These are phyloP conservation scores for Stromatinia cepivora DNA, from an alignment of 2,329 filamentous ascomycete species.

Conservation along the genomic window DNA sequence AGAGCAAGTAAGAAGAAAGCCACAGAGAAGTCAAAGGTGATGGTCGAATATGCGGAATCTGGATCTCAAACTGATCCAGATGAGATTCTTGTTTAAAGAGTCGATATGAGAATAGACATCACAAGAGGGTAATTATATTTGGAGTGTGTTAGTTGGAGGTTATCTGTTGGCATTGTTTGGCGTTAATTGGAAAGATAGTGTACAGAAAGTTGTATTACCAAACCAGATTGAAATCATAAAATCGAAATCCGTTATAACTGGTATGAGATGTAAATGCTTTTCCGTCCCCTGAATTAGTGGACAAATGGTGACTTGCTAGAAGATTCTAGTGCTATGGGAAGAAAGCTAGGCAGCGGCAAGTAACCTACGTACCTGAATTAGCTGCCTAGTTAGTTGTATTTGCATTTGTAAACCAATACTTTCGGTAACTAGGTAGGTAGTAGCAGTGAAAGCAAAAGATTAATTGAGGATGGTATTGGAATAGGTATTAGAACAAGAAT, in stretches of 20 bases:
- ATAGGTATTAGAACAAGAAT: too few relatives aligned
- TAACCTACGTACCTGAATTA: too few relatives aligned
- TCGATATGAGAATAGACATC: neutral
- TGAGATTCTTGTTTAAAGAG: neutral
- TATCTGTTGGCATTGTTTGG: neutral
- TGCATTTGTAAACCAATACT: too few relatives aligned
- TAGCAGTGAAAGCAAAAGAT: too few relatives aligned
- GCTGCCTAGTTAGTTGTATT: too few relatives aligned
- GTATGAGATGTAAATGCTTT: neutral
- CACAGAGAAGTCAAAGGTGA: neutral
- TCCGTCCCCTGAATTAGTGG: neutral
- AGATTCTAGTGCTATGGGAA: neutral
- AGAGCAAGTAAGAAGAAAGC: constrained; percentile 9
- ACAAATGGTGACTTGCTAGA: neutral
- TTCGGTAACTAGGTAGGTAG: too few relatives aligned
- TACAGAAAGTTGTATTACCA: neutral
- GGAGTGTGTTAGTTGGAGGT: neutral
- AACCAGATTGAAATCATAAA: neutral
- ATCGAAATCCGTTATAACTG: neutral
- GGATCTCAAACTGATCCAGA: neutral
- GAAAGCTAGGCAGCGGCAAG: neutral
- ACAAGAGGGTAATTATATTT: neutral
- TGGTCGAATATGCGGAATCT: constrained; percentile 8
- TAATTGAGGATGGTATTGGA: too few relatives aligned
- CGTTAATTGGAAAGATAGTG: neutral